Base-by-base conservation (phyloP, 768 basidiomycete species). In the Boletus tylopilopsis region DNA sequence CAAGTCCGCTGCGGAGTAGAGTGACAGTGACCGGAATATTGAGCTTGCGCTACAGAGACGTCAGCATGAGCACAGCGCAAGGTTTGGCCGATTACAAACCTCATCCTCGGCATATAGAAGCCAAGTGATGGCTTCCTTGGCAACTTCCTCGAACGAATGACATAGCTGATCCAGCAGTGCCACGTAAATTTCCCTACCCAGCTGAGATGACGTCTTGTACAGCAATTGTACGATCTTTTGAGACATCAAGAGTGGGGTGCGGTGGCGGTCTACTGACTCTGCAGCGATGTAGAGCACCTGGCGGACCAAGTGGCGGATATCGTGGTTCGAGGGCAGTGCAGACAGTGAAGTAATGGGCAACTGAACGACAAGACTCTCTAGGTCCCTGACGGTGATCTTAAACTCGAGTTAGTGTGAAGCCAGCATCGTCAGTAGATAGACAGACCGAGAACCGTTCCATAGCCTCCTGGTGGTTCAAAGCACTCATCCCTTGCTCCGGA, bases 71-170 rank as follows among this genome's bases (percentile, higher is more conserved):
- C 32, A 41, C 36, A 23, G 46, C n/a, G 30, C 16, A 19, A 34
- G 29, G 8, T 13, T 23, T 18, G 12, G 56, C 16, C 22, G 29
- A 38, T 11, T 6, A 73, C 82, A 48, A 48, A 94, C 93, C 73
- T 94, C 90, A 64, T 99, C 96, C 64, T 98, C 94, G 4, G 96
- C 90, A 64, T 93, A 96, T 38, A 97, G 72, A 41, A 99, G 74
- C 96, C 96, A 99, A 2, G 89, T 90, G 42, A 94, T 88, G 6
- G 95, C 96, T 70, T 99, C 96, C 68, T 94, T 94, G 16, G 88
- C 90, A 38, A 97, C 95, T 56, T 95, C 91, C 57, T 90, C 85
- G 54, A 93, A 94, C 15, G 84, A 74, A 53, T 85, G 83, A 65
- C 96, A 98, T 35, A 99, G 73, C 54, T 92, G 87, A 50, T 94